Percentiles rank a stretch among this genome's conserved stretches.
Evolutionary conservation across 306 rosid species (phyloP).

Genomic region (Corylus americana): DNA sequence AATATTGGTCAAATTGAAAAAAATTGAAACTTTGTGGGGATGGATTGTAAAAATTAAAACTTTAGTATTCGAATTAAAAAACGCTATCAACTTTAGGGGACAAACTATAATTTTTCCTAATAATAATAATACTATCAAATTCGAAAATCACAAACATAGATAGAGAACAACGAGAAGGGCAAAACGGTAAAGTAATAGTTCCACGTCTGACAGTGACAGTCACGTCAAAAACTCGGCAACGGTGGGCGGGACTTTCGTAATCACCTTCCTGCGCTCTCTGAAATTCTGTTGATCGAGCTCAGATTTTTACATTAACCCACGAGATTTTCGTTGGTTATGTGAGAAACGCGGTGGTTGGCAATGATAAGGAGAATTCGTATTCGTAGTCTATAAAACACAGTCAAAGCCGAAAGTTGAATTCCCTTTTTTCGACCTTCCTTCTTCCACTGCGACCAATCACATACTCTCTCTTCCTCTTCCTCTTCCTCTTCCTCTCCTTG

Average conservation of each 20-base stretch:
- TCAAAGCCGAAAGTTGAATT: constrained; percentile 38
- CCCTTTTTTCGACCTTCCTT: background rate
- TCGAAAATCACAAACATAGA: background rate
- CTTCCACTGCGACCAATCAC: background rate
- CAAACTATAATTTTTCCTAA: no score
- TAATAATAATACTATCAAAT: no score
- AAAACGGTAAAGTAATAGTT: constrained; percentile 5
- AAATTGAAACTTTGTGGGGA: no score
- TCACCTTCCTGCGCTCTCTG: constrained; percentile 13
- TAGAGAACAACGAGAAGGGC: background rate
- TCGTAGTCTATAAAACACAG: constrained; percentile 18
- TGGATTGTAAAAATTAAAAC: no score
- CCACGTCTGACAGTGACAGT: background rate
- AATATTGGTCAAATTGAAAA: no score
- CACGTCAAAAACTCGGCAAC: constrained; percentile 5
- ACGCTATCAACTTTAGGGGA: no score
- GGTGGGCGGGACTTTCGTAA: constrained; percentile 40
- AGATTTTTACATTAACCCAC: constrained; percentile 8
- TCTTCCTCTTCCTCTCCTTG: constrained; percentile 12
- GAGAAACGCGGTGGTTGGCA: background rate
- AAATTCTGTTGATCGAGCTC: background rate
- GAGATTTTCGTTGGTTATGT: constrained; percentile 19
- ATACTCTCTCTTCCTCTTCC: background rate
- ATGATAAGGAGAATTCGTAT: constrained; percentile 17
- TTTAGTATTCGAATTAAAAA: no score